A percentile compares a stretch with the other conserved stretches of the same genome.
These are phyloP conservation scores for Smithsoniella earleae DNA, from an alignment of 163 green algal genomes.

Conservation along the genomic window DNA sequence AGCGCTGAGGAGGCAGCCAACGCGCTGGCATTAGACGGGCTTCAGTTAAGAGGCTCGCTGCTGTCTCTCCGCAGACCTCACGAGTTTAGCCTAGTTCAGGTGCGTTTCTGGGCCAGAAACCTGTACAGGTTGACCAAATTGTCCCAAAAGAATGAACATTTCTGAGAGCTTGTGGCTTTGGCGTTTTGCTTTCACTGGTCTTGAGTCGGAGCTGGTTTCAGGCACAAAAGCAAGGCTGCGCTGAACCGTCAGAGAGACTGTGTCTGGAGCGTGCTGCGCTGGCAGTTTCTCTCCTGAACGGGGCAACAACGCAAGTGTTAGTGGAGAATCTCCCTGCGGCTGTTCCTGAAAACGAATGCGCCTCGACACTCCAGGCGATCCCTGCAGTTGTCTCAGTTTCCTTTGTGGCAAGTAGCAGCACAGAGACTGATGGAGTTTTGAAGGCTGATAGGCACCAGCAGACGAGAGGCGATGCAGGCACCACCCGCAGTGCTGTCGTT, in stretches of 20 bases:
- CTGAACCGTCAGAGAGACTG: too few species aligned
- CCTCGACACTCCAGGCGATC: neutral
- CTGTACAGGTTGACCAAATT: too few species aligned
- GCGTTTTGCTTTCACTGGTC: too few species aligned
- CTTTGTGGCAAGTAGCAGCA: neutral
- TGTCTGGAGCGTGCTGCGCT: neutral
- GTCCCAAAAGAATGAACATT: too few species aligned
- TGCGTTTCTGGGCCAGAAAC: too few species aligned
- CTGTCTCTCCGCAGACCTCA: neutral
- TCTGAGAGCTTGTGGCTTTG: too few species aligned
- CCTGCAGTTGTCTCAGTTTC: neutral
- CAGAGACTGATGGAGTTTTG: neutral
- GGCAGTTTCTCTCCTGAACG: neutral
- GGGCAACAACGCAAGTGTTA: neutral
- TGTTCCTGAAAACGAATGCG: neutral
- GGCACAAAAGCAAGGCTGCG: too few species aligned
- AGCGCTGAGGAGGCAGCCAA: neutral
- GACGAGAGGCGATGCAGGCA: neutral
- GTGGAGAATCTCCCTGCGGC: neutral
- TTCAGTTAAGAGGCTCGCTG: neutral
- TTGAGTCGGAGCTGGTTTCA: too few species aligned
- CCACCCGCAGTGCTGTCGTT: neutral
- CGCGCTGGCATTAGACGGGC: neutral
- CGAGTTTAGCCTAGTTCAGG: neutral
- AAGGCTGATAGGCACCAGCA: neutral